These are phyloP conservation scores for Ascochyta clinopodiicola DNA, from an alignment of 2,329 filamentous ascomycete genomes.

Conservation along the genomic window DNA sequence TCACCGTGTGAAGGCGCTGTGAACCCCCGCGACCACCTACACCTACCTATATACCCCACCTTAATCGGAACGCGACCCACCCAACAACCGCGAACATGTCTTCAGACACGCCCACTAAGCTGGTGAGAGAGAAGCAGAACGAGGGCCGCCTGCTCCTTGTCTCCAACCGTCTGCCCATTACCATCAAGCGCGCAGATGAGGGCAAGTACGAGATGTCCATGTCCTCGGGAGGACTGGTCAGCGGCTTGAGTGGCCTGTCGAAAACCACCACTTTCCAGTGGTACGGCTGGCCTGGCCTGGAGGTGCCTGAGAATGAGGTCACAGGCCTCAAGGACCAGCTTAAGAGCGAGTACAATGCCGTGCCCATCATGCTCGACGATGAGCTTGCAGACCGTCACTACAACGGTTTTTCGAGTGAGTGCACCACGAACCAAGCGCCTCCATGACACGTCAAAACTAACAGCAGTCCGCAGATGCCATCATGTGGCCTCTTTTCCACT, in stretches of 20 bases:
- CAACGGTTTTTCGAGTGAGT: constrained; percentile 94
- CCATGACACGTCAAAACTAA: constrained; percentile 8
- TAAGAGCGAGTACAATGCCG: constrained; percentile 85
- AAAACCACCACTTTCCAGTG: constrained; percentile 96
- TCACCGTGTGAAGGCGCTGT: background rate
- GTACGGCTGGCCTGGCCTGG: constrained; percentile 97
- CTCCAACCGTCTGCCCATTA: constrained; percentile 94
- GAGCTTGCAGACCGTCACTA: constrained; percentile 95
- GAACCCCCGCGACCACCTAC: constrained; percentile 9
- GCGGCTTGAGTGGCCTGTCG: constrained; percentile 86
- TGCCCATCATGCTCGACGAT: constrained; percentile 92
- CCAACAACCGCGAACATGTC: constrained; percentile 24
- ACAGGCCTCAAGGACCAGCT: constrained; percentile 75
- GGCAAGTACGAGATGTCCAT: constrained; percentile 93
- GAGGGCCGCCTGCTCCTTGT: constrained; percentile 75
- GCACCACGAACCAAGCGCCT: background rate
- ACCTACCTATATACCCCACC: background rate
- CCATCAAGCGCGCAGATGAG: constrained; percentile 91
- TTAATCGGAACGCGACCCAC: constrained; percentile 5
- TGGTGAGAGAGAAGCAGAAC: constrained; percentile 30
- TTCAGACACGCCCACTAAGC: constrained; percentile 40
- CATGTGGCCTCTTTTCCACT: constrained; percentile 98
- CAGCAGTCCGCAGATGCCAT: constrained; percentile 71
- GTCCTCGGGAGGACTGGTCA: constrained; percentile 95
- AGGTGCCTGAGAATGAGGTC: constrained; percentile 85